Evolutionary conservation across 2,329 filamentous ascomycete species (phyloP), one percentile per base, ranked within the genome.

Genomic region (Alternaria conjuncta): DNA sequence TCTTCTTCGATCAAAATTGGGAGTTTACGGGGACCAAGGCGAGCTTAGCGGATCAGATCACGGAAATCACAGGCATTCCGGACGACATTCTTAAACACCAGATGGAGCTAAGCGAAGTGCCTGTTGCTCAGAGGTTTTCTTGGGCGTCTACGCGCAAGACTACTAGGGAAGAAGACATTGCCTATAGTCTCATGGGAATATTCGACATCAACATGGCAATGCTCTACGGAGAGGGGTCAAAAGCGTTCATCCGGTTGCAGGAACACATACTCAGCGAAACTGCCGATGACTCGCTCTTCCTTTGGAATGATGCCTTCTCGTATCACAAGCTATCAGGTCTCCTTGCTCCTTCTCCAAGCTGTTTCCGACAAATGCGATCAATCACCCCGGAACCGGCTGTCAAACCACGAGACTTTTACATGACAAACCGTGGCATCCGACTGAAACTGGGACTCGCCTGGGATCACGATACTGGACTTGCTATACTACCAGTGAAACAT

Each of bases 101-200:
- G 6, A 12, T 55, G 15, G 45, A 53, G n/a, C 25, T 67, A 25
- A 15, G 43, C 23, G 47, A 65, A 10, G 45, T 69, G 18, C 68
- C 51, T 18, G 60, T 71, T 32, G 61, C 63, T 5, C 57, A 60
- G 25, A 55, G 64, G 10, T 57, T 72, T 20, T 66, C 61, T 7
- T 75, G 73, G 73, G 65, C 68, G 12, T 60, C 59, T 25, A 43
- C 21, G 3, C 70, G 73, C 25, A 32, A 67, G 18, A 74, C 72
- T 0, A 72, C 60, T 20, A 46, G 62, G 8, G 59, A 64, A 30
- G 71, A 73, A 44, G 71, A 73, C 32, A 21, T 30, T 10, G 69
- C 66, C 6, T 71, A 71, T 23, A 68, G 60, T 15, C 56, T 71
- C 21, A 55, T 71, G 6, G 69, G 69, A 2, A 50, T 67, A 13